Conservation (phyloP, 2,329 filamentous ascomycete genomes). For the Arthroderma sp. region DNA sequence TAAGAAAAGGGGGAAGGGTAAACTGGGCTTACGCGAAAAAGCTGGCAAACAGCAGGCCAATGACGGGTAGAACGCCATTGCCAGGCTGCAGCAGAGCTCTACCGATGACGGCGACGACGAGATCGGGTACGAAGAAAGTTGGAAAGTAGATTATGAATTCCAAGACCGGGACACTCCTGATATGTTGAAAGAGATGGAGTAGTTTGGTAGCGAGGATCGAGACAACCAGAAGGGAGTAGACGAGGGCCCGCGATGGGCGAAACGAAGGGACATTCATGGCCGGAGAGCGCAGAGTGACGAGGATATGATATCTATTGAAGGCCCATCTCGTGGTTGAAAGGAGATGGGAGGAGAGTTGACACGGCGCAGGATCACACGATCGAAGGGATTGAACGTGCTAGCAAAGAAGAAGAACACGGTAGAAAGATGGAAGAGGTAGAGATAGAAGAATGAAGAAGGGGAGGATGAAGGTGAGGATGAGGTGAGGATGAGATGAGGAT, state of each 20-base stretch:
- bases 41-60: conserved; percentile 12
- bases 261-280: conserved; percentile 15
- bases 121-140: conserved; percentile 20
- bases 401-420: not conserved
- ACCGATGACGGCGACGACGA: conserved; percentile 12
- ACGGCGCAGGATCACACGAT: not conserved
- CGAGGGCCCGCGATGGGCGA: conserved; percentile 14
- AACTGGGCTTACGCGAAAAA: conserved; percentile 14
- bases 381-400: not conserved
- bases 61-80: conserved; percentile 5
- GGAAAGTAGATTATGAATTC: conserved; percentile 18
- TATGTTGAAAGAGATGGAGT: conserved; percentile 18
- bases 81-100: conserved; percentile 16
- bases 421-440: not conserved
- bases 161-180: conserved; percentile 11
- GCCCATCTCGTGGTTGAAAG: conserved; percentile 8
- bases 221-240: conserved; percentile 18
- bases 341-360: not conserved
- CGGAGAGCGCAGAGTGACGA: conserved; percentile 1
- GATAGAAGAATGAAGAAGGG: not conserved
- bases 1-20: not conserved
- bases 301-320: not conserved
- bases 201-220: conserved; percentile 17
- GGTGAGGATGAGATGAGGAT: not conserved
- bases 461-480: not conserved